Evolutionary conservation across 129 eudicot species (phyloP), one percentile per base, ranked within the genome.

Genomic region (Saussurea involucrata): DNA sequence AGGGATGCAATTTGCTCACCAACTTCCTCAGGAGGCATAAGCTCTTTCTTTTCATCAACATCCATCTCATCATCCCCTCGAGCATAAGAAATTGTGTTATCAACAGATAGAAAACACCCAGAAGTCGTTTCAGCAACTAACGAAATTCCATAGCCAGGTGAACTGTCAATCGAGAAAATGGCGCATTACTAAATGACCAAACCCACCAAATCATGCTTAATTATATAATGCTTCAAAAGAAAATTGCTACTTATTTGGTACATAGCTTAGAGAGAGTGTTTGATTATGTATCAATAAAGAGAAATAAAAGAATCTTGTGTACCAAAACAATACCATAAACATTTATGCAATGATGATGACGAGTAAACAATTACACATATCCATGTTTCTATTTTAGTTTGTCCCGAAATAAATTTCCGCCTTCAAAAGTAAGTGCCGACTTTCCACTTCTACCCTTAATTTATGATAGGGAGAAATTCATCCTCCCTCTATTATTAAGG

Each of bases 71-170:
- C 96, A 49, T 87, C 90, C 24, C 46, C 88, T 77, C 78, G 70
- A 6, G 77, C 83, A 83, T 85, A 81, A 21, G 89, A 92, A 66
- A 89, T 84, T 55, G 97, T 81, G 32, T 92, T 89, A 70, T 95
- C 99, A 31, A 85, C 96, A 34, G 99, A 92, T 42, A 95, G 74
- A 63, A 76, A 85, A 84, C 99, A 95, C 10, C 96, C 99, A 20
- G 97, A 85, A 42, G 95, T 92, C 5, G 97, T 95, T 76, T 92
- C 96, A n/a, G 99, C 97, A 61, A 89, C 88, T 60, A 95, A 77
- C 3, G 99, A 86, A 67, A 95, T 86, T 57, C 99, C 99, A 83
- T 87, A 95, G n/a, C 99, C 99, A 27, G 95, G 97, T 7, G 99
- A 95, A 32, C 98, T 95, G 89, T 66, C 73, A 73, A 27, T 32